Evolutionary conservation across 2,329 filamentous ascomycete genomes (phyloP).

Genomic region (Fusarium agapanthi): DNA sequence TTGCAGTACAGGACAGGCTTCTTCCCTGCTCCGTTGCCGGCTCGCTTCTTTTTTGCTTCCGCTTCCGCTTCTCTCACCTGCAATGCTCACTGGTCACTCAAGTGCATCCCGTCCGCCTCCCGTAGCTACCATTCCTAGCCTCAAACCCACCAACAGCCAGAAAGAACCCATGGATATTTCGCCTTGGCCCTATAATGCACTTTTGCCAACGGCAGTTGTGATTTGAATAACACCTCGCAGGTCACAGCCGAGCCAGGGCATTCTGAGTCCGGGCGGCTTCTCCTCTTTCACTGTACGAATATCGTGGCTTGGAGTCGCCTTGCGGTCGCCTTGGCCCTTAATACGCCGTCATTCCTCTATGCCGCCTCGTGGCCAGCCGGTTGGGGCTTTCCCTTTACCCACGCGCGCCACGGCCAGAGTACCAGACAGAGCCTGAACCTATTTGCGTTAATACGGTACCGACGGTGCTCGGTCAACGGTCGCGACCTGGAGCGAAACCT

Average conservation of each 20-base stretch:
- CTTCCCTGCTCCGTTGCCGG: constrained; percentile 22
- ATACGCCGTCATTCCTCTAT: constrained; percentile 26
- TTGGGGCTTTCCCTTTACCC: constrained; percentile 35
- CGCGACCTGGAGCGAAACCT: neutral
- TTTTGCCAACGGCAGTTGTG: constrained; percentile 20
- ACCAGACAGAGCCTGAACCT: constrained; percentile 5
- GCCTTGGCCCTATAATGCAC: constrained; percentile 21
- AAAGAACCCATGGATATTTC: constrained; percentile 5
- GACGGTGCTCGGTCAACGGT: constrained; percentile 13
- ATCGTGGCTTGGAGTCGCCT: constrained; percentile 23
- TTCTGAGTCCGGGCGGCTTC: neutral
- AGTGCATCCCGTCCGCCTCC: constrained; percentile 25
- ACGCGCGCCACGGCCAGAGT: constrained; percentile 12
- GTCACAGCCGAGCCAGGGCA: neutral
- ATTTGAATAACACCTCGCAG: neutral
- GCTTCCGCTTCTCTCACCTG: constrained; percentile 7
- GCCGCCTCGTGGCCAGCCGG: constrained; percentile 25
- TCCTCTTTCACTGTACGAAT: constrained; percentile 1
- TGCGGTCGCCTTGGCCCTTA: constrained; percentile 12
- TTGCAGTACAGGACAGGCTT: constrained; percentile 8
- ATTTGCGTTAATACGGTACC: neutral
- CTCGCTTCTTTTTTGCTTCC: constrained; percentile 24
- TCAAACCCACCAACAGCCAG: constrained; percentile 24
- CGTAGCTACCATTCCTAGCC: constrained; percentile 28
- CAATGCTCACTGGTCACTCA: constrained; percentile 24